phyloP scores from a whole-genome alignment of 768 basidiomycete genomes.

The Rossbeevera mucosa region DNA sequence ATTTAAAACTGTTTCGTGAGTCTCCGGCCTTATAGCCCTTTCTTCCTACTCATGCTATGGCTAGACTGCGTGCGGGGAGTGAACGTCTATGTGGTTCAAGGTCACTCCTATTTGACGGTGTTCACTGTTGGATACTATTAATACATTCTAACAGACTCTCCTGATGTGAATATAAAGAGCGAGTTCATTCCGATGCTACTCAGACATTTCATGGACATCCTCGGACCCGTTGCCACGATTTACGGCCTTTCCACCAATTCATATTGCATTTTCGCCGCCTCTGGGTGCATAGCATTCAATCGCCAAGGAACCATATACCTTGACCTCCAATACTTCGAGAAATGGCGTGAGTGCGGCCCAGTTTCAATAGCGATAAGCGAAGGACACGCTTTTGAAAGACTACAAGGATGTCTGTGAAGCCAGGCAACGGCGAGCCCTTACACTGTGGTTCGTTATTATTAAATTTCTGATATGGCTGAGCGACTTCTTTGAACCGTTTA shows the following conservation, averaged over 20 bases:
- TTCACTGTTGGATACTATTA: not conserved
- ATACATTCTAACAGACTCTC: constrained; percentile 42
- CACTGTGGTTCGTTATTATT: not conserved
- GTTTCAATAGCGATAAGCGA: not conserved
- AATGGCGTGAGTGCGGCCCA: constrained; percentile 62
- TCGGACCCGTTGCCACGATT: constrained; percentile 56
- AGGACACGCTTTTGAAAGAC: not conserved
- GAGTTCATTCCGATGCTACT: constrained; percentile 46
- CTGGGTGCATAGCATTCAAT: constrained; percentile 90
- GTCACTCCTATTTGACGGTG: constrained; percentile 29
- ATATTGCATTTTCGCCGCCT: constrained; percentile 65
- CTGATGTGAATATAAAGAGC: constrained; percentile 44
- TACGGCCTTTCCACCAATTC: constrained; percentile 69
- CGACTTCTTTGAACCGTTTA: not conserved
- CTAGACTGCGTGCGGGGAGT: constrained; percentile 51
- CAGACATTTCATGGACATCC: constrained; percentile 63
- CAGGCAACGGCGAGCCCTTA: not conserved
- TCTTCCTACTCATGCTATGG: not conserved
- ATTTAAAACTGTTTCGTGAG: constrained; percentile 54
- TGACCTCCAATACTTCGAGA: constrained; percentile 79
- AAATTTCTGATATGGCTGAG: not conserved
- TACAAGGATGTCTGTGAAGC: constrained; percentile 1
- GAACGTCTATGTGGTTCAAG: constrained; percentile 56
- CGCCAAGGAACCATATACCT: constrained; percentile 77
- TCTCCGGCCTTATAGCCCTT: not conserved